Conservation (phyloP, 2,329 filamentous ascomycete genomes). For the Pseudofabraea citricarpa region DNA sequence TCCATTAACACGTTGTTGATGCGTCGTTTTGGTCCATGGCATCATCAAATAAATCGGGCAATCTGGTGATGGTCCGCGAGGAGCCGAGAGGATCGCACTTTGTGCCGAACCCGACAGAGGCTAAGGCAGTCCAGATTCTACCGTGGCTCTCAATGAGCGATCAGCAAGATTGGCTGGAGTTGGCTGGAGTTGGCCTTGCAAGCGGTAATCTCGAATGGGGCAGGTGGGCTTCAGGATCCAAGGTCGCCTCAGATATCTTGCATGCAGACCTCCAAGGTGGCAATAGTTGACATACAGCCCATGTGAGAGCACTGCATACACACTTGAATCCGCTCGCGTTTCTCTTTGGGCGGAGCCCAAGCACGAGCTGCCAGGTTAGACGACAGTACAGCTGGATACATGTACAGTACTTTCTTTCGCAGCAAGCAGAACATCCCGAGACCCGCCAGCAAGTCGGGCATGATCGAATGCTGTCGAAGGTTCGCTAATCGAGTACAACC, state of each 20-base stretch:
- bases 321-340: too few relatives aligned
- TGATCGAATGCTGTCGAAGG: conserved; percentile 51
- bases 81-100: background rate
- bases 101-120: too few relatives aligned
- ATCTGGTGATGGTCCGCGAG: background rate
- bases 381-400: too few relatives aligned
- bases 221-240: background rate
- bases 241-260: too few relatives aligned
- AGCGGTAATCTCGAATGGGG: conserved; percentile 54
- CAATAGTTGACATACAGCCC: too few relatives aligned
- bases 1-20: background rate
- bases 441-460: too few relatives aligned
- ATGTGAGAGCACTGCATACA: too few relatives aligned
- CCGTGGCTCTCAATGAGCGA: conserved; percentile 76
- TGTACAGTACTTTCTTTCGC: too few relatives aligned
- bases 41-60: background rate
- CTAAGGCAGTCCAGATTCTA: conserved; percentile 78
- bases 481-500: conserved; percentile 89
- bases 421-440: too few relatives aligned
- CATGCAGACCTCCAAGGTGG: too few relatives aligned
- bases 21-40: background rate
- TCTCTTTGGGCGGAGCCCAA: too few relatives aligned
- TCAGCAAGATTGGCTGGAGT: conserved; percentile 79
- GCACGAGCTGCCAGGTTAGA: too few relatives aligned
- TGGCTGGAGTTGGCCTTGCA: conserved; percentile 80